Percentiles rank a stretch among this genome's conserved stretches.
Evolutionary conservation across 2,329 filamentous ascomycete species (phyloP).

Genomic region (Alternaria gaisen): DNA sequence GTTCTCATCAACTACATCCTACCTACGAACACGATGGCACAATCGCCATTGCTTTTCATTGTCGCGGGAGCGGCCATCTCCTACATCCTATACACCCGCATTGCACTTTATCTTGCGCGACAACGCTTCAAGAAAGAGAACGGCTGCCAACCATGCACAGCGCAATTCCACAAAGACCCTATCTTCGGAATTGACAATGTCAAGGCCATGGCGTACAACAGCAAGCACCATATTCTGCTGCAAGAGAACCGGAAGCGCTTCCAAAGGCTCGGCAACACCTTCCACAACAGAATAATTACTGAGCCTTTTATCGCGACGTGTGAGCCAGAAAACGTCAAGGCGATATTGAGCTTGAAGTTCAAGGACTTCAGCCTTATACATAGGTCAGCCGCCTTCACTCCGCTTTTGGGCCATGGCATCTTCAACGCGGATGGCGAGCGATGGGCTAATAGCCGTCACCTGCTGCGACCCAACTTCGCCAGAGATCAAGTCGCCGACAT

Average conservation of each 20-base stretch:
- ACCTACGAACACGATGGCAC: constrained; percentile 27
- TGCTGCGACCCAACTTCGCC: constrained; percentile 64
- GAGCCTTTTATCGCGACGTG: constrained; percentile 51
- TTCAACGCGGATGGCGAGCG: constrained; percentile 58
- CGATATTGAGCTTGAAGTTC: constrained; percentile 55
- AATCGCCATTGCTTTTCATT: constrained; percentile 39
- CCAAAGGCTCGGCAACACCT: constrained; percentile 48
- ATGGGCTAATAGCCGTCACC: constrained; percentile 53
- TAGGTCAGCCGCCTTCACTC: constrained; percentile 48
- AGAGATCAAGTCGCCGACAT: constrained; percentile 63
- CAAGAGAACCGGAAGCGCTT: constrained; percentile 35
- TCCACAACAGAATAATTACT: constrained; percentile 51
- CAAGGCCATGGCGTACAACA: constrained; percentile 49
- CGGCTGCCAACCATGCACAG: constrained; percentile 58
- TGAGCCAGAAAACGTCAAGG: constrained; percentile 60
- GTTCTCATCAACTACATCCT: not conserved
- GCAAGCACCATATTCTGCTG: constrained; percentile 40
- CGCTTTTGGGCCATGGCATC: constrained; percentile 56
- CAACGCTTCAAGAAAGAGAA: constrained; percentile 52
- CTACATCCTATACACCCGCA: constrained; percentile 47
- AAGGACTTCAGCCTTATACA: constrained; percentile 57
- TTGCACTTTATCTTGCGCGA: constrained; percentile 49
- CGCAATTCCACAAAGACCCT: constrained; percentile 63
- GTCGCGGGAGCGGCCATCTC: constrained; percentile 42
- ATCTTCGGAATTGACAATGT: constrained; percentile 64